These are phyloP conservation scores for Hyphopichia fennica DNA, from an alignment of 1,139 yeast species.

Conservation along the genomic window DNA sequence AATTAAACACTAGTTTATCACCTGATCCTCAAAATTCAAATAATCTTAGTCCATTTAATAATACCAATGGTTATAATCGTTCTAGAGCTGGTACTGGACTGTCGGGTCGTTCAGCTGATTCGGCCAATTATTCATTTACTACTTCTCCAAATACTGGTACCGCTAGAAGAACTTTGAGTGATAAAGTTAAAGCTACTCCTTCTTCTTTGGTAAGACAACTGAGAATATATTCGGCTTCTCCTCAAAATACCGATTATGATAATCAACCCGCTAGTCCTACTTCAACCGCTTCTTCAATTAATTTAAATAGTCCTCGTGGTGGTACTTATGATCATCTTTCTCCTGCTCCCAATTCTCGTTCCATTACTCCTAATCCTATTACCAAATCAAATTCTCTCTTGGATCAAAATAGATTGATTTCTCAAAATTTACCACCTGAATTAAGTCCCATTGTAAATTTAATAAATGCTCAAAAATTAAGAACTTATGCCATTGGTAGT, in stretches of 20 bases:
- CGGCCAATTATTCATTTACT: background rate
- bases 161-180: conserved; percentile 21
- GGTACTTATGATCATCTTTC: too few relatives aligned
- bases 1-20: background rate
- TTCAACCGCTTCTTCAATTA: conserved; percentile 9
- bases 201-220: conserved; percentile 41
- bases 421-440: conserved; percentile 36
- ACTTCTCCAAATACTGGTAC: background rate
- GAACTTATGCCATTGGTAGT: conserved; percentile 37
- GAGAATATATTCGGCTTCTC: conserved; percentile 28
- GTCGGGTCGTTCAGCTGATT: background rate
- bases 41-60: background rate
- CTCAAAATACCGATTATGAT: background rate
- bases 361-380: conserved; percentile 2
- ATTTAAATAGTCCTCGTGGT: too few relatives aligned
- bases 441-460: conserved; percentile 43
- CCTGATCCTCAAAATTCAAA: background rate
- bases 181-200: conserved; percentile 35
- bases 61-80: background rate
- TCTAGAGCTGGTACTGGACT: conserved; percentile 3
- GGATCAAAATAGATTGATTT: conserved; percentile 21
- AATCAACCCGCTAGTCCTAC: background rate
- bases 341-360: conserved; percentile 7
- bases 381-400: background rate
- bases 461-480: conserved; percentile 40